phyloP scores from a whole-genome alignment of 2,329 filamentous ascomycete genomes.

The Chrysoporthe puriensis region DNA sequence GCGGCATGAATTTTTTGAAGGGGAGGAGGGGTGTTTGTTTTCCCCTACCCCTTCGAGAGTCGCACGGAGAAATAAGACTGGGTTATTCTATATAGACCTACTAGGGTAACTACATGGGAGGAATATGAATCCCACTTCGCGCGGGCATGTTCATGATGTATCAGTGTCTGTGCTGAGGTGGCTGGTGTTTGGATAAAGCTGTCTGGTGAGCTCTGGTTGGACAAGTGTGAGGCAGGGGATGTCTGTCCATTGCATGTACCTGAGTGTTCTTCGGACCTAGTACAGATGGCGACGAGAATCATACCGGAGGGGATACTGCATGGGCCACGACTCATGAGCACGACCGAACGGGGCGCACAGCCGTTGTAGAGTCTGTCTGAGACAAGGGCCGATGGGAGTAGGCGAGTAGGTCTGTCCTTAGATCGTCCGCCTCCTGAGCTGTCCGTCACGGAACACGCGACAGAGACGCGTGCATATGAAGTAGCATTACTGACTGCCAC shows the following conservation, averaged over 20 bases:
- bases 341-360: background rate
- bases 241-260: background rate
- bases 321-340: background rate
- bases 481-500: background rate
- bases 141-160: too few species aligned
- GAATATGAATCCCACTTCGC: too few species aligned
- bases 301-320: background rate
- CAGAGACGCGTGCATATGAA: background rate
- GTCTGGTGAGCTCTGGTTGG: too few species aligned
- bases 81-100: too few species aligned
- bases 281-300: background rate
- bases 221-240: background rate
- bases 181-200: too few species aligned
- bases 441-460: background rate
- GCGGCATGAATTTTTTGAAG: too few species aligned
- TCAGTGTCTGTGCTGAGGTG: too few species aligned
- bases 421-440: background rate
- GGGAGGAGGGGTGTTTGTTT: too few species aligned
- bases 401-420: background rate
- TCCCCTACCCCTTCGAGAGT: too few species aligned
- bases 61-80: too few species aligned
- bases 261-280: background rate
- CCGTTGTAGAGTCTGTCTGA: background rate
- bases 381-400: background rate
- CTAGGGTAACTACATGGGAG: too few species aligned